Conservation (phyloP, 345 rosid genomes). For the Erodium maritimum region DNA sequence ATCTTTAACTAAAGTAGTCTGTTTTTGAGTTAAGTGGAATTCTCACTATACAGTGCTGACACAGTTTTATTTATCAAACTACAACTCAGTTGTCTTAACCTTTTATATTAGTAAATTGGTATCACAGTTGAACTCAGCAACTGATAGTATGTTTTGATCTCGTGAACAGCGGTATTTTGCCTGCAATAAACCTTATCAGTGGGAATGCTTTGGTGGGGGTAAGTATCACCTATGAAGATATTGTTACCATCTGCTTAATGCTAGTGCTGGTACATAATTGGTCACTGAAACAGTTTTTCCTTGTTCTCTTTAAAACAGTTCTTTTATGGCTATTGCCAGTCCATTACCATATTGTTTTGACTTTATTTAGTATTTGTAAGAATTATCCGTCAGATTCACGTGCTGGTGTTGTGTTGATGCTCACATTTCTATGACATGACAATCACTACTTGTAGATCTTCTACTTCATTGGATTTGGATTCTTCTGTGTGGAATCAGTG, state of each 20-base stretch:
- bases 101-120: not conserved
- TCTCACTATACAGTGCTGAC: not conserved
- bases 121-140: not conserved
- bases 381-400: not conserved
- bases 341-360: not conserved
- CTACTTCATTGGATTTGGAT: constrained; percentile 77
- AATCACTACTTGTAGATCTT: constrained; percentile 44
- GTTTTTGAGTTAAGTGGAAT: not conserved
- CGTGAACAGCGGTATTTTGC: constrained; percentile 78
- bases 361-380: not conserved
- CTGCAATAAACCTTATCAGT: constrained; percentile 58
- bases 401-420: not conserved
- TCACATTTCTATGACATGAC: not conserved
- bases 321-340: not conserved
- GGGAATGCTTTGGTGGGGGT: constrained; percentile 62
- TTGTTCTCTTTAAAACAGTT: not conserved
- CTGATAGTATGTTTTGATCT: constrained; percentile 19
- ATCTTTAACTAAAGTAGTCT: not conserved
- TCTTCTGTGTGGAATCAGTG: constrained; percentile 62
- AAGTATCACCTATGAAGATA: constrained; percentile 15
- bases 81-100: no score
- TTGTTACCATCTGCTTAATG: no score
- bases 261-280: not conserved
- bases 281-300: not conserved
- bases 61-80: no score